Evolutionary conservation across 441 rosid genomes (phyloP), one percentile per base, ranked within the genome.

Genomic region (Dalechampia spathulata): DNA sequence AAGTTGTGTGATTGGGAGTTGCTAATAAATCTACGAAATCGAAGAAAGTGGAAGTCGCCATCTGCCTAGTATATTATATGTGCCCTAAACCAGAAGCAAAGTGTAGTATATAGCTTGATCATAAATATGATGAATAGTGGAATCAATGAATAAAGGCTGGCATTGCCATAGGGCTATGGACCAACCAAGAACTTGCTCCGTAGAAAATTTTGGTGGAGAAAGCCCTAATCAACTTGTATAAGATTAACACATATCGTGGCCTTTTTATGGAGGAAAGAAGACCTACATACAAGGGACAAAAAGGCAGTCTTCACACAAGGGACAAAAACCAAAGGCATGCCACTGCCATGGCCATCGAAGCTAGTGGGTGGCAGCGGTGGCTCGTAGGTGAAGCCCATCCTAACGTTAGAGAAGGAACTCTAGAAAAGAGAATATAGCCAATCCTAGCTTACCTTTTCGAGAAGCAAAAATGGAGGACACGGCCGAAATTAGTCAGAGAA

Each of bases 351-450:
- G n/a, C n/a, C n/a, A n/a, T n/a, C n/a, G 40, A 19, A 36, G 27
- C 32, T 9, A 32, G 45, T 41, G 32, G 22, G 44, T 16, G 37
- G 21, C 2, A 5, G 7, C 9, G 21, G 48, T 8, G 7, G 42
- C 43, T 2, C 16, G 22, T 64, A 64, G 73, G 68, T 67, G 30
- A 61, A 58, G 52, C 55, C 73, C 65, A 70, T 63, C 70, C 62
- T 67, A 50, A 27, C 55, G 32, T 47, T 21, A 8, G 17, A 7
- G n/a, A 25, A 7, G 30, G n/a, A 32, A 44, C 30, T 44, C 14
- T 53, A 43, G 55, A 61, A 44, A 34, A 58, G 9, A 17, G 19
- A 32, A 50, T 17, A 43, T 7, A 34, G 28, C 40, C 11, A 16
- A 49, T 2, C 5, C 11, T 15, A 5, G 25, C 36, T 15, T 10